A percentile compares a stretch with the other conserved stretches of the same genome.
These are phyloP conservation scores for Schizosaccharomyces lindneri DNA, from an alignment of 805 yeast species.

Conservation along the genomic window DNA sequence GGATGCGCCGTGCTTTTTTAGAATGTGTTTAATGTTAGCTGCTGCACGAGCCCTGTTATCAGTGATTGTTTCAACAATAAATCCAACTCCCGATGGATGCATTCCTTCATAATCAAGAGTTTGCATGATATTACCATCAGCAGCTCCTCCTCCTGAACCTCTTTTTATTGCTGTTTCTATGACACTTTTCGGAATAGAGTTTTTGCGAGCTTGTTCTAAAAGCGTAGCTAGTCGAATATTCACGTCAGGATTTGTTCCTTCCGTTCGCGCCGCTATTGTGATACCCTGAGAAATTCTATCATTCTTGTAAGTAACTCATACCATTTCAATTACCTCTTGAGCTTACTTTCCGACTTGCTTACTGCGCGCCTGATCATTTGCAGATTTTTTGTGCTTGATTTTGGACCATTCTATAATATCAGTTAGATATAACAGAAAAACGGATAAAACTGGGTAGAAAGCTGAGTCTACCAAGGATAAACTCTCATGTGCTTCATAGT, in stretches of 20 bases:
- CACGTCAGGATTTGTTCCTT: neutral
- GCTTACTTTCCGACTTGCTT: neutral
- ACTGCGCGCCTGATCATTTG: neutral
- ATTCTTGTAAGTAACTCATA: neutral
- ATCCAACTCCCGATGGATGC: slow-evolving; percentile 77
- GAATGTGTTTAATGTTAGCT: slow-evolving; percentile 45
- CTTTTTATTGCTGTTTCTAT: neutral
- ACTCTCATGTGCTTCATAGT: neutral
- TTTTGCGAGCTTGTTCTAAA: neutral
- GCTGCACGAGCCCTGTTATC: slow-evolving; percentile 70
- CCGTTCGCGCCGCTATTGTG: neutral
- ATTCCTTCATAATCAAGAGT: slow-evolving; percentile 57
- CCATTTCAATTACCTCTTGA: neutral
- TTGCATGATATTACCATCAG: slow-evolving; percentile 18
- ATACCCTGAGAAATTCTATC: neutral
- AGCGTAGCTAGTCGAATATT: neutral
- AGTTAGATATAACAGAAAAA: neutral
- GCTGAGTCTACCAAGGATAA: neutral
- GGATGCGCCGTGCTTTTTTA: slow-evolving; percentile 34
- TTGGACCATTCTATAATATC: neutral
- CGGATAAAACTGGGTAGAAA: neutral
- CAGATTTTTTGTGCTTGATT: slow-evolving; percentile 1
- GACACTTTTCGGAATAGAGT: neutral
- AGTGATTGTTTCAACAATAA: slow-evolving; percentile 62
- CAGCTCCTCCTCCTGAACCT: neutral